A percentile compares a stretch with the other conserved stretches of the same genome.
Evolutionary conservation across 768 basidiomycete genomes (phyloP).

Genomic region (Phanerochaete sordida): DNA sequence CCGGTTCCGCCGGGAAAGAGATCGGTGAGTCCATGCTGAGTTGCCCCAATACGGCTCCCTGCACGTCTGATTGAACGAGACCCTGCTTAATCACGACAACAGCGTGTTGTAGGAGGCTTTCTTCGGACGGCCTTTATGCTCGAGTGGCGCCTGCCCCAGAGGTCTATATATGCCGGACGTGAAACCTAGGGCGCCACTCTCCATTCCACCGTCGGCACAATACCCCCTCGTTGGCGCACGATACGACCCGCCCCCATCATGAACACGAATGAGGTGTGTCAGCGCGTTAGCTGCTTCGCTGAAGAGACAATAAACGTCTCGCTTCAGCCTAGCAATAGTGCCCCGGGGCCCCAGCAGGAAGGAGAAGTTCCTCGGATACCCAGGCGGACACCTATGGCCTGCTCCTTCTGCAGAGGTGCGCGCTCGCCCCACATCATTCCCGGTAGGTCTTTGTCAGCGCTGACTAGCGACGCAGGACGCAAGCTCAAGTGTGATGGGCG

Average conservation of each 20-base stretch:
- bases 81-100: neutral
- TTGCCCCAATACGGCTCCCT: neutral
- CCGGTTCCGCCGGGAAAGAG: no score
- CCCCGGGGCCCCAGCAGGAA: conserved; percentile 4
- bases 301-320: no score
- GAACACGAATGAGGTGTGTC: conserved; percentile 4
- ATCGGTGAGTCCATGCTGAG: no score
- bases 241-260: neutral
- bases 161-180: neutral
- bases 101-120: neutral
- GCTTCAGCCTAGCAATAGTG: neutral
- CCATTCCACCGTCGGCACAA: neutral
- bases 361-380: conserved; percentile 19
- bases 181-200: neutral
- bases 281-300: neutral
- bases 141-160: neutral
- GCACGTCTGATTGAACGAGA: neutral
- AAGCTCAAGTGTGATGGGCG: conserved; percentile 75
- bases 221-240: neutral
- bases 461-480: conserved; percentile 38
- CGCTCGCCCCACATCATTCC: neutral
- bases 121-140: neutral
- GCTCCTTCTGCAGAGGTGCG: conserved; percentile 67
- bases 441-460: neutral
- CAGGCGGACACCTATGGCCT: conserved; percentile 64